A percentile compares a stretch with the other conserved stretches of the same genome.
Conservation (phyloP, 768 basidiomycete genomes). For the Rhizopogon roseolus region DNA sequence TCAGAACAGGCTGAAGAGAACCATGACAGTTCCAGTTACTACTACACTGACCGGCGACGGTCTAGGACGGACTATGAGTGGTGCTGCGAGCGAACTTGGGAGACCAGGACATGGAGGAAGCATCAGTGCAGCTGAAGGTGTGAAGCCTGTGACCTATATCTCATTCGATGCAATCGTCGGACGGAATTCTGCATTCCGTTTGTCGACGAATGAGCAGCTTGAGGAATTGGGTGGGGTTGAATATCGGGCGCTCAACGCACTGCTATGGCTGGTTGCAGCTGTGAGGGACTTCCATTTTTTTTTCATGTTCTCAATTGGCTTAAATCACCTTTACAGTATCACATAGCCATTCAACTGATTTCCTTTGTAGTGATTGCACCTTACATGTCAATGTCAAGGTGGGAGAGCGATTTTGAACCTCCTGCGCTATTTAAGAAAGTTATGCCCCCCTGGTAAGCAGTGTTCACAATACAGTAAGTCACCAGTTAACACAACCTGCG, state of each 20-base stretch:
- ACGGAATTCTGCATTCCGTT: conserved; percentile 68
- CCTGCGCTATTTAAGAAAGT: conserved; percentile 54
- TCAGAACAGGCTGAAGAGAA: conserved; percentile 54
- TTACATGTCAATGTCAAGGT: conserved; percentile 61
- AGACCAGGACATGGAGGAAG: neutral
- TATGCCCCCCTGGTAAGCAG: conserved; percentile 57
- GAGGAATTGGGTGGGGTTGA: conserved; percentile 95
- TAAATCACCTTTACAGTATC: conserved; percentile 55
- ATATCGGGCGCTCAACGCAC: conserved; percentile 74
- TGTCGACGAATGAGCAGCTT: conserved; percentile 72
- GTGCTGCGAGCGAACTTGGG: conserved; percentile 26
- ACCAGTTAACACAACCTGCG: neutral
- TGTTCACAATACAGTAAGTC: neutral
- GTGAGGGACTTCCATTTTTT: conserved; percentile 41
- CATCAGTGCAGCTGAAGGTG: conserved; percentile 31
- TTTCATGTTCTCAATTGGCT: neutral
- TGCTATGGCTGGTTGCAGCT: conserved; percentile 74
- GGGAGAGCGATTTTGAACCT: conserved; percentile 55
- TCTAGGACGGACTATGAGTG: conserved; percentile 17
- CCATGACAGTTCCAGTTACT: conserved; percentile 72
- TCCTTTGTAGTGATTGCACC: conserved; percentile 74
- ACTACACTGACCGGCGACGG: conserved; percentile 42
- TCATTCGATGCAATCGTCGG: conserved; percentile 84
- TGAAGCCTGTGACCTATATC: conserved; percentile 69
- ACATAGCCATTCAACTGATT: conserved; percentile 63